phyloP scores from a whole-genome alignment of 2,329 filamentous ascomycete genomes.

The Huntiella abstrusa region DNA sequence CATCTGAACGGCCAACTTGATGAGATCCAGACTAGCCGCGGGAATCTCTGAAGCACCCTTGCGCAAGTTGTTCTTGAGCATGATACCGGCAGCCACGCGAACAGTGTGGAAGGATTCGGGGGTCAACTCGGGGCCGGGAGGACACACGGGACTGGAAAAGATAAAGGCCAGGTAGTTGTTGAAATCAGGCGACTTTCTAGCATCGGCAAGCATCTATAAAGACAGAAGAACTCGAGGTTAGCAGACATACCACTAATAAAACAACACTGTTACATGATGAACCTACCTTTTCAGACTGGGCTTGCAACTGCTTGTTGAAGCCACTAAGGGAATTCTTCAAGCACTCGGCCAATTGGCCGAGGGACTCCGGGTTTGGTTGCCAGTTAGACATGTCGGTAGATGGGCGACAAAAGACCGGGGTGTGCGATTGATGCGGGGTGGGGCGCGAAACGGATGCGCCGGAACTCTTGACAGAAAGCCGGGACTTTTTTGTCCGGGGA shows the following conservation, averaged over 20 bases:
- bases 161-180: slow-evolving; percentile 94
- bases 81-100: slow-evolving; percentile 73
- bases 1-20: slow-evolving; percentile 60
- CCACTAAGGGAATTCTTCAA: slow-evolving; percentile 84
- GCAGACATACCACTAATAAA: too few relatives aligned
- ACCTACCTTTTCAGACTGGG: slow-evolving; percentile 72
- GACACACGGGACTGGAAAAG: slow-evolving; percentile 51
- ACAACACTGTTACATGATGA: background rate
- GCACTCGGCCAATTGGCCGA: slow-evolving; percentile 75
- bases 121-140: slow-evolving; percentile 40
- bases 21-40: slow-evolving; percentile 51
- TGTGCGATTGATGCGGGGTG: too few relatives aligned
- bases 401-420: too few relatives aligned
- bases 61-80: slow-evolving; percentile 88
- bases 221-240: background rate
- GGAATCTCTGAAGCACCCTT: slow-evolving; percentile 57
- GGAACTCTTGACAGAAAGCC: too few relatives aligned
- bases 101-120: slow-evolving; percentile 51
- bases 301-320: slow-evolving; percentile 60
- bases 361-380: slow-evolving; percentile 74
- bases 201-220: slow-evolving; percentile 73
- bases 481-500: too few relatives aligned
- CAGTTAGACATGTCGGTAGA: slow-evolving; percentile 50
- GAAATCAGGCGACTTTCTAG: slow-evolving; percentile 75
- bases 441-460: too few relatives aligned